Evolutionary conservation across 2,329 filamentous ascomycete species (phyloP), one percentile per base, ranked within the genome.

Genomic region (Neophaeococcomyces mojaviensis): DNA sequence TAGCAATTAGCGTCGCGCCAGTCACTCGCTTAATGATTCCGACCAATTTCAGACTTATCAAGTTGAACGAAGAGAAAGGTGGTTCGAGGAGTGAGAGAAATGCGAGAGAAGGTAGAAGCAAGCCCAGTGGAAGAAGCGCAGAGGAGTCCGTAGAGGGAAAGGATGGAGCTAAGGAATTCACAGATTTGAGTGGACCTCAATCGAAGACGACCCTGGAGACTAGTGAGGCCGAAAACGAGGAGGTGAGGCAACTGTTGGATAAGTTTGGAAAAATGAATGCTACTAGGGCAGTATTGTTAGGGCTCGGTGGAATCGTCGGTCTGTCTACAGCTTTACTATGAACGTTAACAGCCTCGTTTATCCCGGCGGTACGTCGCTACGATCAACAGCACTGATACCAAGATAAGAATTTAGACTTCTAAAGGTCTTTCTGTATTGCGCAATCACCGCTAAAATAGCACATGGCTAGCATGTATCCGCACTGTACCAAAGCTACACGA

Each of bases 1-100:
- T 48, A 8, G 34, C 36, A 12, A 15, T 48, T 9, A 39, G 41
- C 24, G 46, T 48, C 32, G 39, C 13, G 12, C 46, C 46, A 15
- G 6, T 39, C 15, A 48, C 46, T 9, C 2, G 10, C 7, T 13
- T 48, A 13, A 48, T 48, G 46, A n/a, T 48, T 10, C 46, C 46
- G 10, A 48, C 46, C 7, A 48, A 48, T 33, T 48, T 48, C 20
- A 36, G 16, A 26, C n/a, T 48, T 4, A 48, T 48, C n/a, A 24
- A 39, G 19, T 39, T 48, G 5, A 45, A 45, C 26, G 33, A 48
- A 31, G 41, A 48, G 7, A 45, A 38, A 39, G 46, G 46, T 7
- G 41, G 40, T 18, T 31, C 32, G 15, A 26, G 46, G 15, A 48
- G 46, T 31, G 31, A 37, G 33, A 4, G 24, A 15, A 32, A n/a